A percentile compares a stretch with the other conserved stretches of the same genome.
phyloP scores from a whole-genome alignment of 139 green algal genomes.

The Chlamydomonas eustigma region DNA sequence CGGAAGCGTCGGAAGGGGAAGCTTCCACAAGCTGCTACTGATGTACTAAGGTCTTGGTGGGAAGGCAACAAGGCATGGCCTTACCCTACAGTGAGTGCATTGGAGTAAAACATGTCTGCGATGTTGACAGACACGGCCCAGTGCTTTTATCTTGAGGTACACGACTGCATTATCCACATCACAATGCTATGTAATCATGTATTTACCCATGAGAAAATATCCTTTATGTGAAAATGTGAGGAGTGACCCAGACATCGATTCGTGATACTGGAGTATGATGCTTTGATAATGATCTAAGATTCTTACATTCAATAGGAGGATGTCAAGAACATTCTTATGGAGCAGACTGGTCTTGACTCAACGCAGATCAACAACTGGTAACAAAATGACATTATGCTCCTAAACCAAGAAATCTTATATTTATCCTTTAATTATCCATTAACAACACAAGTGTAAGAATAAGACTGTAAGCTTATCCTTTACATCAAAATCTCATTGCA shows the following conservation, averaged over 20 bases:
- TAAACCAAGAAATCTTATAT: background rate
- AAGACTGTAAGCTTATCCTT: background rate
- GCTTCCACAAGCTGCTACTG: constrained; percentile 27
- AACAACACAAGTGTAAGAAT: background rate
- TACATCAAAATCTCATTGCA: background rate
- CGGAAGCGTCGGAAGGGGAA: constrained; percentile 33
- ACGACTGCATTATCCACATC: background rate
- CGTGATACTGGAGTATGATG: background rate
- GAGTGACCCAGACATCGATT: background rate
- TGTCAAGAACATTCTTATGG: constrained; percentile 34
- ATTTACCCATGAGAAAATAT: background rate
- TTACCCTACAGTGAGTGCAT: constrained; percentile 27
- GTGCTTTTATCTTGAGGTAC: background rate
- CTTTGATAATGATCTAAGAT: background rate
- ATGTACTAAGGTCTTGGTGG: constrained; percentile 29
- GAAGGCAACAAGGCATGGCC: constrained; percentile 21
- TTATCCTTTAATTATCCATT: background rate
- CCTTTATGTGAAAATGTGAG: too few species aligned
- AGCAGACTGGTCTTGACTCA: constrained; percentile 29
- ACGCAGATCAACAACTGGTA: constrained; percentile 59
- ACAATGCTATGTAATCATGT: background rate
- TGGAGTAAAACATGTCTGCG: background rate
- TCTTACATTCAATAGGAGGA: constrained; percentile 23
- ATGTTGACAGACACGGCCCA: background rate
- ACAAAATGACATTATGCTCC: background rate